Conservation (phyloP, 179 eudicot species). For the Pouteria campechiana region DNA sequence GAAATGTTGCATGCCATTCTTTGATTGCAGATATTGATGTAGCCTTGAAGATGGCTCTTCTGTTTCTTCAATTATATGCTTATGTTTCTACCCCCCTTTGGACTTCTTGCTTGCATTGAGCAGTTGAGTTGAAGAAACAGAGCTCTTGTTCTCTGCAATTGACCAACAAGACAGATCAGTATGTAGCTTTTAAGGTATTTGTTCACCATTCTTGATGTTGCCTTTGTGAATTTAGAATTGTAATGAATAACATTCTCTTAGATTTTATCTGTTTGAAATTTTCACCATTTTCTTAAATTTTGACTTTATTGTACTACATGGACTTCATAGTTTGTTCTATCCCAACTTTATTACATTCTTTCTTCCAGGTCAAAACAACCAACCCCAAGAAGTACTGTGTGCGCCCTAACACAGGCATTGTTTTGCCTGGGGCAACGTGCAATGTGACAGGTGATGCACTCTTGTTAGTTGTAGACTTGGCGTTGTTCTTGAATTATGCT, state of each 20-base stretch:
- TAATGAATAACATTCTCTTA: too few relatives aligned
- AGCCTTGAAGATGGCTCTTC: too few relatives aligned
- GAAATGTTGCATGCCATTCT: too few relatives aligned
- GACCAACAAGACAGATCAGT: conserved; percentile 54
- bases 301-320: too few relatives aligned
- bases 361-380: conserved; percentile 96
- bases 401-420: conserved; percentile 78
- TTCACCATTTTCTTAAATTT: too few relatives aligned
- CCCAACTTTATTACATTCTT: too few relatives aligned
- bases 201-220: not conserved
- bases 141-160: conserved; percentile 65
- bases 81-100: too few relatives aligned
- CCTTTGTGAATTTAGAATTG: too few relatives aligned
- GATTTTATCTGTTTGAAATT: too few relatives aligned
- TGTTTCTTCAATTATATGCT: too few relatives aligned
- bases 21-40: too few relatives aligned
- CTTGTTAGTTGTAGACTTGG: not conserved
- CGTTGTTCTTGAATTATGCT: not conserved
- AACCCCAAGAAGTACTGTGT: conserved; percentile 90
- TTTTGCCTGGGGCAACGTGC: conserved; percentile 53
- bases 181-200: conserved; percentile 82
- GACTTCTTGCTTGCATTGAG: conserved; percentile 7
- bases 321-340: too few relatives aligned
- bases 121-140: conserved; percentile 81
- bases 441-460: conserved; percentile 49